Conservation (phyloP, 495 filamentous ascomycete species). For the Xylaria scruposa region DNA sequence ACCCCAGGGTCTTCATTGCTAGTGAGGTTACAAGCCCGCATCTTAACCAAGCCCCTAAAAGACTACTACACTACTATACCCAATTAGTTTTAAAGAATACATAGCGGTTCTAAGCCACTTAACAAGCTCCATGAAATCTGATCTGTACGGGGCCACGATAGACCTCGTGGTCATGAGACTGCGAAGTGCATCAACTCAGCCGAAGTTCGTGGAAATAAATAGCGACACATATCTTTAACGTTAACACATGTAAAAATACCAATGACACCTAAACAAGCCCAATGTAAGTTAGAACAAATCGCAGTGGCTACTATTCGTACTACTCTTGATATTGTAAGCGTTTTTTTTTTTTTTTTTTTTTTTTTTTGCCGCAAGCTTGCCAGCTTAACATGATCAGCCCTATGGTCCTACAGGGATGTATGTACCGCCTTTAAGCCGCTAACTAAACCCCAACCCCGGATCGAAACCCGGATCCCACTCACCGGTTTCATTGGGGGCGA, state of each 20-base stretch:
- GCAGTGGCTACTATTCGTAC: too few relatives aligned
- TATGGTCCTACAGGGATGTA: not conserved
- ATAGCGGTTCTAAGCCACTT: not conserved
- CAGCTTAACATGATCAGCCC: not conserved
- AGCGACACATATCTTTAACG: not conserved
- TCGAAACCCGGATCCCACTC: too few relatives aligned
- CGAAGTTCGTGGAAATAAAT: not conserved
- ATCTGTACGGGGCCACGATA: not conserved
- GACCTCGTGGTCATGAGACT: not conserved
- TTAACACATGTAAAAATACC: not conserved
- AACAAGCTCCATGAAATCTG: not conserved
- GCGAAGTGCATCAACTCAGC: not conserved
- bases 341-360: too few relatives aligned
- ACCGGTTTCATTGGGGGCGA: too few relatives aligned
- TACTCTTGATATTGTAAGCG: too few relatives aligned
- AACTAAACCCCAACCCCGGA: too few relatives aligned
- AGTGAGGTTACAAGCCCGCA: too few relatives aligned
- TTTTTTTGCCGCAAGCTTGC: too few relatives aligned
- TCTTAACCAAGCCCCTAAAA: too few relatives aligned
- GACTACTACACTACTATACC: not conserved
- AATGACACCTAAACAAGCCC: not conserved
- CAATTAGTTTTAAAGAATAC: not conserved
- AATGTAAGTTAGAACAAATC: too few relatives aligned
- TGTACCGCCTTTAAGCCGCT: too few relatives aligned
- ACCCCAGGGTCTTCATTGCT: too few relatives aligned